These are phyloP conservation scores for Quercus alba DNA, from an alignment of 306 rosid species.

Conservation along the genomic window DNA sequence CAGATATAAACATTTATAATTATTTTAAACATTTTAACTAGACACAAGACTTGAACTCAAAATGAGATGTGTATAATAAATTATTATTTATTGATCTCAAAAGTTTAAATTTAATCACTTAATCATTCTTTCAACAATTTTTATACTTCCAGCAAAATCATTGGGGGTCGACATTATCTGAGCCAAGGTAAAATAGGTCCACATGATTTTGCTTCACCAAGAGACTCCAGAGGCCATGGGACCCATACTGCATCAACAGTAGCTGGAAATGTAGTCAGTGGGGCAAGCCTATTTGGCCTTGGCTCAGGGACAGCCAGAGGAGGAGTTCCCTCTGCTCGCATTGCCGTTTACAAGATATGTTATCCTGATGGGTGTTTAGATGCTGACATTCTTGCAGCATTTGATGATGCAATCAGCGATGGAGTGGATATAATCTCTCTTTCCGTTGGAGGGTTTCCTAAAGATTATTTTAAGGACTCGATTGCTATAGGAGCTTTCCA, in stretches of 20 bases:
- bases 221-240: conserved; percentile 45
- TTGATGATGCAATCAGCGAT: conserved; percentile 52
- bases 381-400: conserved; percentile 48
- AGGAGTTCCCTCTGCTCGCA: conserved; percentile 42
- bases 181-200: background rate
- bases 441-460: conserved; percentile 27
- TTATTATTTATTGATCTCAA: too few species aligned
- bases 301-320: conserved; percentile 50
- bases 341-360: conserved; percentile 53
- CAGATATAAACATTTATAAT: too few species aligned
- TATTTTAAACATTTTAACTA: too few species aligned
- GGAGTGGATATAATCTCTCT: conserved; percentile 48
- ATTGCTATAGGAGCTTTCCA: conserved; percentile 48
- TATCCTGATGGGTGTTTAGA: conserved; percentile 30
- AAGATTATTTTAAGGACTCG: conserved; percentile 20
- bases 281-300: conserved; percentile 36
- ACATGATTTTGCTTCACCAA: conserved; percentile 21
- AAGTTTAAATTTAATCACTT: too few species aligned
- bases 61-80: too few species aligned
- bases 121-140: too few species aligned
- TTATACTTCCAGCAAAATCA: conserved; percentile 30
- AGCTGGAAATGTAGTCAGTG: conserved; percentile 28
- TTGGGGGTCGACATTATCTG: conserved; percentile 39
- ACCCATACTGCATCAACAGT: conserved; percentile 47
- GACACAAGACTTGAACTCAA: too few species aligned